Conservation (phyloP, 768 basidiomycete species). For the Rhodotorula graminis region DNA sequence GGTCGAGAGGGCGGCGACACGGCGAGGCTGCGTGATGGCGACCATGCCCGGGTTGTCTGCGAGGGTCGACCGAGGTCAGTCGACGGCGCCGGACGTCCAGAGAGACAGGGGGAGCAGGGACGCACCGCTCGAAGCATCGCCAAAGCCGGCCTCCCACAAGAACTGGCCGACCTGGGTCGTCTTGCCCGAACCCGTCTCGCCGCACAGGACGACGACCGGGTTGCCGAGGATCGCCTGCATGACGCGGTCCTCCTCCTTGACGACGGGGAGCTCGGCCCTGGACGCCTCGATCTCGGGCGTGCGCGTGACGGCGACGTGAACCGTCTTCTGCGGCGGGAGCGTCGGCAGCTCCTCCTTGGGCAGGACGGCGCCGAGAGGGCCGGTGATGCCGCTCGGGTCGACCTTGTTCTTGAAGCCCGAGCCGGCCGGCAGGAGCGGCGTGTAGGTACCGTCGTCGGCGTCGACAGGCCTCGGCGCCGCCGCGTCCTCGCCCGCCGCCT, state of each 20-base stretch:
- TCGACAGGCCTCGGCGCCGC: neutral
- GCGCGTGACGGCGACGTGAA: constrained; percentile 37
- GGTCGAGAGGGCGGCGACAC: constrained; percentile 96
- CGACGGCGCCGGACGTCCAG: neutral
- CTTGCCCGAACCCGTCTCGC: constrained; percentile 98
- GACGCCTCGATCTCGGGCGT: constrained; percentile 55
- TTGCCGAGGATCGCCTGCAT: constrained; percentile 86
- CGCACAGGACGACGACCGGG: constrained; percentile 76
- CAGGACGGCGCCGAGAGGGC: constrained; percentile 35
- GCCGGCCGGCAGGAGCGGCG: constrained; percentile 30
- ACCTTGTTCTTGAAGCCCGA: constrained; percentile 15
- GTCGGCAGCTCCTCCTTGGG: constrained; percentile 26
- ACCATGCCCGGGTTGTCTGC: constrained; percentile 96
- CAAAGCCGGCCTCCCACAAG: constrained; percentile 94
- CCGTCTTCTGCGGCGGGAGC: constrained; percentile 32
- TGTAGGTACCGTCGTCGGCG: constrained; percentile 21
- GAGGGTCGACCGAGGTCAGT: neutral
- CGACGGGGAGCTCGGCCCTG: constrained; percentile 75
- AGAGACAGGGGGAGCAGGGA: constrained; percentile 10
- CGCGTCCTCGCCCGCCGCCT: constrained; percentile 15
- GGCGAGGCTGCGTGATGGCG: constrained; percentile 91
- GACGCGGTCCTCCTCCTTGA: constrained; percentile 87
- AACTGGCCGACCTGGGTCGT: constrained; percentile 98
- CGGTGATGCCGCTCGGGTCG: constrained; percentile 27
- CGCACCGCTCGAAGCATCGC: constrained; percentile 71